A percentile compares a stretch with the other conserved stretches of the same genome.
Conservation (phyloP, 2,329 filamentous ascomycete species). For the Pyricularia sp. region DNA sequence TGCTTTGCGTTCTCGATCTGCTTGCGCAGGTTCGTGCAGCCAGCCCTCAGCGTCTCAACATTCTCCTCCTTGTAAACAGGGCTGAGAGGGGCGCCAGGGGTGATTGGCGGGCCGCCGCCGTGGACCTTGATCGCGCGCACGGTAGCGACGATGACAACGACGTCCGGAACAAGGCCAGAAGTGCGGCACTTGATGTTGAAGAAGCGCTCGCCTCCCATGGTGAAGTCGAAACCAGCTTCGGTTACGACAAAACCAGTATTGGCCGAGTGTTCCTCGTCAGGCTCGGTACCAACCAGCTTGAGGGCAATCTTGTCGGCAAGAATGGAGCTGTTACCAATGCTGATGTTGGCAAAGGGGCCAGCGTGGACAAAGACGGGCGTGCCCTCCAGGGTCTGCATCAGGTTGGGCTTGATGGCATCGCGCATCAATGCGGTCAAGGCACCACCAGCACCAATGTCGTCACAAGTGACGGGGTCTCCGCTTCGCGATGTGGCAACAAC, state of each 20-base stretch:
- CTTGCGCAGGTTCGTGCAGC: slow-evolving; percentile 91
- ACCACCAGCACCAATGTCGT: slow-evolving; percentile 88
- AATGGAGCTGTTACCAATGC: slow-evolving; percentile 92
- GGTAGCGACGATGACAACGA: slow-evolving; percentile 90
- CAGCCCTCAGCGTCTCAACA: slow-evolving; percentile 77
- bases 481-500: slow-evolving; percentile 79
- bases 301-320: slow-evolving; percentile 91
- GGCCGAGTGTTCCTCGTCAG: slow-evolving; percentile 72
- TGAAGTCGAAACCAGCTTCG: slow-evolving; percentile 97
- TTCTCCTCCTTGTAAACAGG: slow-evolving; percentile 92
- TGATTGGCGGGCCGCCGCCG: slow-evolving; percentile 89
- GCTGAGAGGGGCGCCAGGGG: slow-evolving; percentile 74
- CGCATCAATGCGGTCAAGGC: slow-evolving; percentile 92
- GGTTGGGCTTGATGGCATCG: slow-evolving; percentile 96
- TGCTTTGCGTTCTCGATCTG: slow-evolving; percentile 84
- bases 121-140: slow-evolving; percentile 95
- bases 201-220: slow-evolving; percentile 98
- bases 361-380: slow-evolving; percentile 97
- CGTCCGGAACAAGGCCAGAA: slow-evolving; percentile 85
- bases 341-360: slow-evolving; percentile 96
- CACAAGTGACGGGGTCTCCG: slow-evolving; percentile 89
- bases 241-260: slow-evolving; percentile 93
- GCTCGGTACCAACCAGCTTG: slow-evolving; percentile 90
- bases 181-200: slow-evolving; percentile 99
- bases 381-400: slow-evolving; percentile 97